These are phyloP conservation scores for Aspergillus candidus DNA, from an alignment of 2,329 filamentous ascomycete genomes.

Conservation along the genomic window DNA sequence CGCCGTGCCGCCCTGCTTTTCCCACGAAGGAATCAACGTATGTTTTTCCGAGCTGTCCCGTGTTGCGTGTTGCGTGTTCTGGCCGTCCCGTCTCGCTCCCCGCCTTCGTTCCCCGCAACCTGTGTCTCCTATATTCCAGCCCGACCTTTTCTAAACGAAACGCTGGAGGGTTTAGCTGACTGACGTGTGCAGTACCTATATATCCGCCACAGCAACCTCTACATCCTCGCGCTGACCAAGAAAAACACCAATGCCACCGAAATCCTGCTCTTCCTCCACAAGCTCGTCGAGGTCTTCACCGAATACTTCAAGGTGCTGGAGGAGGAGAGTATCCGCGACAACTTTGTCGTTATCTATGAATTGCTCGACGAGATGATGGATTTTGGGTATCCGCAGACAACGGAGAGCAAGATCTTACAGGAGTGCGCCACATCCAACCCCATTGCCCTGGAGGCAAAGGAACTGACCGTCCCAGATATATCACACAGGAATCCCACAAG, in stretches of 20 bases:
- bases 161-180: background rate
- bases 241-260: slow-evolving; percentile 98
- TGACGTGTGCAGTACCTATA: slow-evolving; percentile 71
- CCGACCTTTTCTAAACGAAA: background rate
- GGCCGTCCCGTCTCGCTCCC: slow-evolving; percentile 5
- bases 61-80: slow-evolving; percentile 2
- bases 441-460: background rate
- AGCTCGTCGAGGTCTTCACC: slow-evolving; percentile 97
- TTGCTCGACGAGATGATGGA: slow-evolving; percentile 99
- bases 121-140: slow-evolving; percentile 1
- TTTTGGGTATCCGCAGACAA: slow-evolving; percentile 98
- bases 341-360: slow-evolving; percentile 99
- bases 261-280: slow-evolving; percentile 95
- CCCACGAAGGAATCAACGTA: slow-evolving; percentile 96
- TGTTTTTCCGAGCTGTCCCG: slow-evolving; percentile 30
- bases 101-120: slow-evolving; percentile 15
- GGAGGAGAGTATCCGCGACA: slow-evolving; percentile 97
- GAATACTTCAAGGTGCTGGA: slow-evolving; percentile 99
- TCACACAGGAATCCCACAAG: slow-evolving; percentile 98
- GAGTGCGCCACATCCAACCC: slow-evolving; percentile 48
- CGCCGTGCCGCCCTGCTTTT: slow-evolving; percentile 95
- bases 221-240: slow-evolving; percentile 94
- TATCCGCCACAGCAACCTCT: slow-evolving; percentile 98
- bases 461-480: slow-evolving; percentile 54
- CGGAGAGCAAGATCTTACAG: slow-evolving; percentile 95